Base-by-base conservation (phyloP, 2,329 filamentous ascomycete species). In the Blastomyces gilchristii region DNA sequence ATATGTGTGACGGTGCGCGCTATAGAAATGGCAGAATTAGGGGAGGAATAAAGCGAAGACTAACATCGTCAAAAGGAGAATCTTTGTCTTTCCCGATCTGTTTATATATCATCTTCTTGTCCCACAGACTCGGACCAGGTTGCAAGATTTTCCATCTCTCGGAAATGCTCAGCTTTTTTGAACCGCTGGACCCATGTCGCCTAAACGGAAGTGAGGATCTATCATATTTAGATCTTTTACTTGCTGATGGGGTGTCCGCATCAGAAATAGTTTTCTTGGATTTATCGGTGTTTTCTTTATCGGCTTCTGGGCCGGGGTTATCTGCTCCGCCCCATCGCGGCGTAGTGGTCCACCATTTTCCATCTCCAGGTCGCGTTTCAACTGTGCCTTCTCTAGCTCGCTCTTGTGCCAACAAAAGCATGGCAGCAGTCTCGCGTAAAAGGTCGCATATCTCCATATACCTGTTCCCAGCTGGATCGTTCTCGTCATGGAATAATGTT, bases 391-490 rank as follows among this genome's bases (percentile, higher is more conserved):
- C 79, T 60, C 84, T 77, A n/a, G 78, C 77, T 47, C 85, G 78
- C 70, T 87, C 83, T 70, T 87, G 83, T 1, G 84, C 85, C 1
- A 85, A 70, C 25, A 84, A 75, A 16, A 87, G 73, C 71, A 86
- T 74, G 1, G 78, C 81, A 5, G 82, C 83, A 3, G 85, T 72
- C 68, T 87, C 85, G 62, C 83, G 78, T 65, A 85, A 76, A 9
- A 82, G 67, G 68, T 87, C 84, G 60, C 85, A 77, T 18, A 77
- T 70, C 64, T 77, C 77, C 41, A 69, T 73, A 58, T 72, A 66
- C 4, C 73, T 75, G 12, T 69, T 63, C 0, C 73, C 75, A 2
- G 67, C 63, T 2, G 64, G 58, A 18, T 76, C 72, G 0, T 66
- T 66, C 0, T 67, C 58, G 3, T 65, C 68, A n/a, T 78, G 79